Evolutionary conservation across 768 basidiomycete genomes (phyloP).

Genomic region (Panaeolus papilionaceus): DNA sequence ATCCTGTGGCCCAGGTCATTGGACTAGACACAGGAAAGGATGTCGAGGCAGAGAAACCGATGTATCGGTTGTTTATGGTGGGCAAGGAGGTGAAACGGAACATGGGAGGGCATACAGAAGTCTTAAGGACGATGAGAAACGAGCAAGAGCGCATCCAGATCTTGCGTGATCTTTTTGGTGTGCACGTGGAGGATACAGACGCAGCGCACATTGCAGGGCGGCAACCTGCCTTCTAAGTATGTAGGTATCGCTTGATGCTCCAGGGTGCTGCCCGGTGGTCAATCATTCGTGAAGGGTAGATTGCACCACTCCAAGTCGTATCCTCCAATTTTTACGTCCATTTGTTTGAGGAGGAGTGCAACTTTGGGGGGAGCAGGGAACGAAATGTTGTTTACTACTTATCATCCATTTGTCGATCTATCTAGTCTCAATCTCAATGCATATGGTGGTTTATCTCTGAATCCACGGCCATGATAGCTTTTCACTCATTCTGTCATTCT

Average conservation of each 20-base stretch:
- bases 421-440: background rate
- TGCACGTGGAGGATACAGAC: conserved; percentile 32
- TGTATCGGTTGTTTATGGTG: conserved; percentile 31
- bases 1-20: conserved; percentile 14
- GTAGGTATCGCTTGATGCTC: conserved; percentile 10
- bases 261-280: background rate
- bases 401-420: conserved; percentile 1
- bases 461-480: background rate
- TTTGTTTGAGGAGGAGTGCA: background rate
- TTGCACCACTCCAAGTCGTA: background rate
- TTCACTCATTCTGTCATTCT: background rate
- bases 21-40: conserved; percentile 24
- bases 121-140: conserved; percentile 29
- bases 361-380: background rate
- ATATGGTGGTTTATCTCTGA: background rate
- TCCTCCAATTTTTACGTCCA: background rate
- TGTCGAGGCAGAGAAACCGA: conserved; percentile 16
- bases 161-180: conserved; percentile 34
- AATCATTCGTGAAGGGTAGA: background rate
- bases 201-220: conserved; percentile 32
- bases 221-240: conserved; percentile 24
- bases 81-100: conserved; percentile 35
- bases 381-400: background rate
- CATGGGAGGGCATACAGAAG: conserved; percentile 29
- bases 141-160: conserved; percentile 38